These are phyloP conservation scores for Ogataea parapolymorpha DNA, from an alignment of 805 yeast species.

Conservation along the genomic window DNA sequence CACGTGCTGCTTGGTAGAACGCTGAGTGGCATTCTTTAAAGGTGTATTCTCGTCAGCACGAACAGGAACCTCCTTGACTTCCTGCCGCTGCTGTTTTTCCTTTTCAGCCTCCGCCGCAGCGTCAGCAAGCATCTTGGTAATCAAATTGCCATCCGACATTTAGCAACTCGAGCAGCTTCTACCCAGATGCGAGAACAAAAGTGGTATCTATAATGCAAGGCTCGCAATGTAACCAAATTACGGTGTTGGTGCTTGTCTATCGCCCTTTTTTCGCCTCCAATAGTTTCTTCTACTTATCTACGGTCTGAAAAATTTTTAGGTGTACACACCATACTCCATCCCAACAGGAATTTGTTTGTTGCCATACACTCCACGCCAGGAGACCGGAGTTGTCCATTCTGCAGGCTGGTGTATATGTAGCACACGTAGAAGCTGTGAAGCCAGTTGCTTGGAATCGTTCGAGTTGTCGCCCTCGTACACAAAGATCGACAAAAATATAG, in stretches of 20 bases:
- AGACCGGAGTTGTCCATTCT: conserved; percentile 54
- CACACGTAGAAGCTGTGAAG: conserved; percentile 34
- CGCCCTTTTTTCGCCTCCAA: conserved; percentile 2
- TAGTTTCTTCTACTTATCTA: conserved; percentile 8
- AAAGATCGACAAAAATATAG: conserved; percentile 35
- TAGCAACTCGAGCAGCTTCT: conserved; percentile 1
- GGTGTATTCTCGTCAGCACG: neutral
- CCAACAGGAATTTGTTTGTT: conserved; percentile 62
- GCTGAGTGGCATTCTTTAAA: neutral
- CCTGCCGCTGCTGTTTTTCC: conserved; percentile 17
- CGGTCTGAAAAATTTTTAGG: conserved; percentile 14
- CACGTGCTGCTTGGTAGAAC: conserved; percentile 13
- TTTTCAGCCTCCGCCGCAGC: conserved; percentile 34
- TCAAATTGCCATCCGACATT: conserved; percentile 23
- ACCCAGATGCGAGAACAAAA: conserved; percentile 1
- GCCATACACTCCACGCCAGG: conserved; percentile 89
- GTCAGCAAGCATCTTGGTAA: conserved; percentile 31
- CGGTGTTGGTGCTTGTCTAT: conserved; percentile 1
- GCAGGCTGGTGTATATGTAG: conserved; percentile 7
- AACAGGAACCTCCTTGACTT: conserved; percentile 1
- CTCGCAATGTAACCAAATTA: neutral
- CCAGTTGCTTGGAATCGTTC: conserved; percentile 58
- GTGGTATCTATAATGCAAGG: conserved; percentile 6
- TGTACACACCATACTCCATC: conserved; percentile 73
- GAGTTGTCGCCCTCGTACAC: conserved; percentile 92